phyloP scores from a whole-genome alignment of 73 alveolate species.

The Uronychia setigera region DNA sequence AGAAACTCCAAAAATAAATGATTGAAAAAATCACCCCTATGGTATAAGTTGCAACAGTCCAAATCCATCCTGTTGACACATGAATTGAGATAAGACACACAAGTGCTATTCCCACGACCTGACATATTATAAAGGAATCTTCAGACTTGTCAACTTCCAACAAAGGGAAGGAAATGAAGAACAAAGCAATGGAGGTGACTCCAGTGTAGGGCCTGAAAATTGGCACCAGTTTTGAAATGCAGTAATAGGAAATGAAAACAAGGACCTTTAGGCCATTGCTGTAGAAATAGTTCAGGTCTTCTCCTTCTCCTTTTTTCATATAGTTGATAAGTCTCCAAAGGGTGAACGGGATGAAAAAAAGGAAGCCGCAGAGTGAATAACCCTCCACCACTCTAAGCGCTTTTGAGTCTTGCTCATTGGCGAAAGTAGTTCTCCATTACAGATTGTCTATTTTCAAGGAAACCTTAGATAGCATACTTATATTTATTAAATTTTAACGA shows the following conservation, averaged over 20 bases:
- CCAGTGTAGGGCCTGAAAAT: background rate
- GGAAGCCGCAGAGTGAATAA: background rate
- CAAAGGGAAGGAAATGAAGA: background rate
- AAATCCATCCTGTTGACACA: background rate
- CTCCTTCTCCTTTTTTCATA: background rate
- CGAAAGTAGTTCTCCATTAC: background rate
- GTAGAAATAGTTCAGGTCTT: background rate
- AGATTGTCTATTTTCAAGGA: background rate
- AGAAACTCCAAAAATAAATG: background rate
- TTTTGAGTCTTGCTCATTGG: background rate
- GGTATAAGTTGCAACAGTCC: background rate
- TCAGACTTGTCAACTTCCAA: background rate
- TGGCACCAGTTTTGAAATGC: background rate
- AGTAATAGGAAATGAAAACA: background rate
- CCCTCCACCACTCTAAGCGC: slow-evolving; percentile 5
- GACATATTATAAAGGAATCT: background rate
- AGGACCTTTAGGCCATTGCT: background rate
- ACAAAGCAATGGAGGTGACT: background rate
- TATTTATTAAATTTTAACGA: background rate
- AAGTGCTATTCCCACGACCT: background rate
- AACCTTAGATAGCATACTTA: background rate
- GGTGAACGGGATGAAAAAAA: background rate
- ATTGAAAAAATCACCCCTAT: background rate
- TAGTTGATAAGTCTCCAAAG: background rate
- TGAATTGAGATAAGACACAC: background rate